Conservation (phyloP, 2,329 filamentous ascomycete species). For the Aciculosporium take region DNA sequence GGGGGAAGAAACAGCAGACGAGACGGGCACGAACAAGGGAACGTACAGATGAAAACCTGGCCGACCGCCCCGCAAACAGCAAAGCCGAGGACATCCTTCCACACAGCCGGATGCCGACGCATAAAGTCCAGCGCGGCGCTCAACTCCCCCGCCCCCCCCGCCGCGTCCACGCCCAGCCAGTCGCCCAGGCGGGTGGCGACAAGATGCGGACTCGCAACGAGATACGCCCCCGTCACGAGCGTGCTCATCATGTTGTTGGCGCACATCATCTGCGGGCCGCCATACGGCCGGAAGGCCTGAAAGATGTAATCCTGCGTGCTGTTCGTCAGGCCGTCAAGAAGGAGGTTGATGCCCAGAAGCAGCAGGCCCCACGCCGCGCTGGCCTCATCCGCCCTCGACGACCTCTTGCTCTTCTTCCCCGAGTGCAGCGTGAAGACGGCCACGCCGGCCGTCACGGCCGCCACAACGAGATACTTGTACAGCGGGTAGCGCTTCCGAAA, state of each 20-base stretch:
- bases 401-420: conserved; percentile 38
- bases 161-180: conserved; percentile 52
- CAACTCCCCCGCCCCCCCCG: conserved; percentile 61
- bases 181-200: conserved; percentile 50
- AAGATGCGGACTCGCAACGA: conserved; percentile 68
- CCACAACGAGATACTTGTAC: conserved; percentile 92
- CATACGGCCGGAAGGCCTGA: conserved; percentile 60
- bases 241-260: conserved; percentile 86
- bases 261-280: conserved; percentile 98
- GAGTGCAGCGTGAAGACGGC: conserved; percentile 88
- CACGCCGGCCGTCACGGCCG: conserved; percentile 80
- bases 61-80: conserved; percentile 81
- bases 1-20: not conserved
- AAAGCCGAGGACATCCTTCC: conserved; percentile 81
- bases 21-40: not conserved
- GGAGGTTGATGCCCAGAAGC: conserved; percentile 72
- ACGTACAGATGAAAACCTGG: conserved; percentile 82
- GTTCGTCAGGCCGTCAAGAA: conserved; percentile 94
- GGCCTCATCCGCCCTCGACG: conserved; percentile 30
- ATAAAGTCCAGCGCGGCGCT: conserved; percentile 69
- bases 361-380: conserved; percentile 68
- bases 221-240: conserved; percentile 58
- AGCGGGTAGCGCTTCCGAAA: conserved; percentile 82
- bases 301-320: conserved; percentile 96
- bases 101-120: conserved; percentile 62